Evolutionary conservation across 2,329 filamentous ascomycete species (phyloP), one percentile per base, ranked within the genome.

Genomic region (Hypoxylon sp.): DNA sequence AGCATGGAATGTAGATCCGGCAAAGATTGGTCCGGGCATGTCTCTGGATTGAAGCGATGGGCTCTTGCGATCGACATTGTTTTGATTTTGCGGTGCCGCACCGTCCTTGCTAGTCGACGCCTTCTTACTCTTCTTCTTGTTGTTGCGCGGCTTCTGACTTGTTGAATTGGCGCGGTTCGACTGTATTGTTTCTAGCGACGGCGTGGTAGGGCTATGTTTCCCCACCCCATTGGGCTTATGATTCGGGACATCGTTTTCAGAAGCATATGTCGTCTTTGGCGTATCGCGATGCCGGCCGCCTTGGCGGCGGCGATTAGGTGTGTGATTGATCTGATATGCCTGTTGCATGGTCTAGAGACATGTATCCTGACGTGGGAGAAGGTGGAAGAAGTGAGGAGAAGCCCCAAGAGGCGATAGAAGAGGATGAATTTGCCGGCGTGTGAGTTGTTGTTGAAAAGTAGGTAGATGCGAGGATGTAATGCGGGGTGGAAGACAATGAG

Each of bases 1-100:
- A 40, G 93, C 92, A 78, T 97, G 94, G 78, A 98, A 99, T 4
- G 93, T 96, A 32, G 95, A 91, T 12, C 95, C 96, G 38, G 96
- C 96, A 79, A 97, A 99, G 46, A 91, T 89, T 64, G 87, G 83
- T 50, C 79, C 79, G 28, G 78, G 78, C 50, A 78, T 78, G 46
- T 84, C 78, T 74, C 83, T 84, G 68, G 81, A 75, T 28, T 79
- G 80, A 52, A 83, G 80, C 9, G 80, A 79, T 11, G 80, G 80
- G 20, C 84, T 87, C 49, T 79, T 79, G 20, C 80, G 80, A 26
- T 77, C 80, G 16, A 76, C 74, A 16, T 76, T 80, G 20, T 74
- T 72, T 22, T 76, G 78, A 26, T 80, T 80, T 5, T 84, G 82
- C 6, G 85, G 84, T 0, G 73, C 70, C 20, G 74, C 62, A 2